Evolutionary conservation across 2,329 filamentous ascomycete genomes (phyloP).

Genomic region (Capronia americana): DNA sequence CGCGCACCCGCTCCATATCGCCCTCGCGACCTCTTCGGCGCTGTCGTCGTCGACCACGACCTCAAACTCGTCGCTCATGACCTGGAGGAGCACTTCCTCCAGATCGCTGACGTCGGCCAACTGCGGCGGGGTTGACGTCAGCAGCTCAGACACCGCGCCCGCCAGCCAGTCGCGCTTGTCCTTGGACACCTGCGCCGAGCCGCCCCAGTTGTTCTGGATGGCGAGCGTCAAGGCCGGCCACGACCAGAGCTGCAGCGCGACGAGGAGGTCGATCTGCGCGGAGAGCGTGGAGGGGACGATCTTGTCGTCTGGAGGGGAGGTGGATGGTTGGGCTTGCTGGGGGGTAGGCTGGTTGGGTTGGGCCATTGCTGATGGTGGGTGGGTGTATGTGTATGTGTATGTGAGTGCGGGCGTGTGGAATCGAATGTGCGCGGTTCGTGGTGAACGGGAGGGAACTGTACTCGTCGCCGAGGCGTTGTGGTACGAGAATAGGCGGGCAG

Average conservation of each 20-base stretch:
- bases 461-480: neutral
- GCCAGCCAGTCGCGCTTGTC: slow-evolving; percentile 98
- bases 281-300: slow-evolving; percentile 57
- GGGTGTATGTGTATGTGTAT: neutral
- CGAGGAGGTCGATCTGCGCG: slow-evolving; percentile 79
- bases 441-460: neutral
- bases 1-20: slow-evolving; percentile 72
- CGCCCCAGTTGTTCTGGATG: slow-evolving; percentile 79
- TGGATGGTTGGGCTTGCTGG: slow-evolving; percentile 13
- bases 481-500: neutral
- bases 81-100: slow-evolving; percentile 82
- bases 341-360: neutral
- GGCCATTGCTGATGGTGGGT: slow-evolving; percentile 22
- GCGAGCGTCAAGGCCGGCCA: slow-evolving; percentile 90
- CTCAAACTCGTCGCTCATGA: slow-evolving; percentile 96
- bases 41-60: slow-evolving; percentile 90
- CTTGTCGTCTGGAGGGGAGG: slow-evolving; percentile 40
- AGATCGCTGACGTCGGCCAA: slow-evolving; percentile 77
- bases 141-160: slow-evolving; percentile 81
- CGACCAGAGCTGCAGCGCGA: slow-evolving; percentile 81
- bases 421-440: neutral
- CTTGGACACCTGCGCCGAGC: slow-evolving; percentile 67
- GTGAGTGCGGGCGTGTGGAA: neutral
- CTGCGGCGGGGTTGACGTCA: slow-evolving; percentile 59
- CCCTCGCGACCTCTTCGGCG: slow-evolving; percentile 72